These are phyloP conservation scores for Wallacemonas collosoma DNA, from an alignment of 208 protist species.

Conservation along the genomic window DNA sequence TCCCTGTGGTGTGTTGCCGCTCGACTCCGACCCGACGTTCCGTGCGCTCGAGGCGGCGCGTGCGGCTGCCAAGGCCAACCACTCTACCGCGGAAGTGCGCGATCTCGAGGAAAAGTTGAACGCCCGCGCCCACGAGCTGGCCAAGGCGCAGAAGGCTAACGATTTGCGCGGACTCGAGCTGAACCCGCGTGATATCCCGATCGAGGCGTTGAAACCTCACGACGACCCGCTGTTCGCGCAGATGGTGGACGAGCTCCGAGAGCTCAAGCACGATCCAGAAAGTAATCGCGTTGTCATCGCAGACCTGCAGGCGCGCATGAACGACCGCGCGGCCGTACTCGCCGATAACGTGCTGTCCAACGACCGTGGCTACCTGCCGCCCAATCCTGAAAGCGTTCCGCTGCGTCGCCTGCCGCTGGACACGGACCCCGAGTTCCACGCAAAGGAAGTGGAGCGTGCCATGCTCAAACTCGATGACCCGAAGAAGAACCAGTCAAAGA, in stretches of 20 bases:
- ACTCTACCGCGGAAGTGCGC: conserved; percentile 35
- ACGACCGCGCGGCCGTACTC: conserved; percentile 59
- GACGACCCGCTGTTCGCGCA: conserved; percentile 55
- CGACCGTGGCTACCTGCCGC: conserved; percentile 65
- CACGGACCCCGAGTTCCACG: conserved; percentile 49
- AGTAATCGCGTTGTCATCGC: conserved; percentile 26
- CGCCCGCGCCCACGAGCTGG: conserved; percentile 60
- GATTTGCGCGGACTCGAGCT: conserved; percentile 52
- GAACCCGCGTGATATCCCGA: conserved; percentile 47
- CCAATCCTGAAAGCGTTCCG: conserved; percentile 55
- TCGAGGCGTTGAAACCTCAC: conserved; percentile 55
- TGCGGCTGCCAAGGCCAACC: conserved; percentile 52
- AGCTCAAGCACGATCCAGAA: conserved; percentile 34
- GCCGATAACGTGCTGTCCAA: conserved; percentile 54
- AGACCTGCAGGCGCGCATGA: conserved; percentile 59
- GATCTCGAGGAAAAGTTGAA: conserved; percentile 76
- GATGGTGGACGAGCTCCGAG: conserved; percentile 58
- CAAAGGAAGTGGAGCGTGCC: conserved; percentile 61
- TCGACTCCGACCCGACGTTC: conserved; percentile 64
- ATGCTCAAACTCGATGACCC: conserved; percentile 56
- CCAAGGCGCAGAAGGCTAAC: conserved; percentile 51
- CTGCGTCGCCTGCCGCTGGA: conserved; percentile 61
- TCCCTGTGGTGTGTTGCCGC: conserved; percentile 50
- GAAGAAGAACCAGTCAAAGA: conserved; percentile 49
- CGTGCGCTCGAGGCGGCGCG: conserved; percentile 64